Evolutionary conservation across 441 rosid genomes (phyloP).

Genomic region (Populus trichocarpa): DNA sequence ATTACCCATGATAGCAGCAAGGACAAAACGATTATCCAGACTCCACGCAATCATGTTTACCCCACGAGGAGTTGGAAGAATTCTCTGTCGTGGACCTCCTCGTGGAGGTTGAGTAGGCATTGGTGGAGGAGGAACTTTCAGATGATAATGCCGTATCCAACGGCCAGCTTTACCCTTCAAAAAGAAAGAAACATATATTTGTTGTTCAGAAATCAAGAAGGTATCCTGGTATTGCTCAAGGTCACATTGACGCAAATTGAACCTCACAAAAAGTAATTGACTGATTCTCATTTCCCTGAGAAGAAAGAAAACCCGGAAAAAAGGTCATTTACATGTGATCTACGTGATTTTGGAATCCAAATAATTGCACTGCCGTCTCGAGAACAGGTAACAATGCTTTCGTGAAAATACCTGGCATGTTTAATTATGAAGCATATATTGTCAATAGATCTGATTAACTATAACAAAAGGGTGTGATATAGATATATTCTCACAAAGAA

Average conservation of each 20-base stretch:
- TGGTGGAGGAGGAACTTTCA: slow-evolving; percentile 99
- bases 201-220: neutral
- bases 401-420: slow-evolving; percentile 79
- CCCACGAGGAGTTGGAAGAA: slow-evolving; percentile 98
- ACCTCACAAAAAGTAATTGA: slow-evolving; percentile 10
- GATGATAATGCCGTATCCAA: slow-evolving; percentile 86
- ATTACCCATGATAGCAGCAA: slow-evolving; percentile 99
- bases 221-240: neutral
- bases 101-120: slow-evolving; percentile 95
- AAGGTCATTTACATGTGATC: slow-evolving; percentile 66
- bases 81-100: slow-evolving; percentile 99
- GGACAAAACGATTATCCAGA: slow-evolving; percentile 98
- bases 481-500: slow-evolving; percentile 5
- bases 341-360: slow-evolving; percentile 93
- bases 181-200: slow-evolving; percentile 16
- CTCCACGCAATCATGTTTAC: slow-evolving; percentile 99
- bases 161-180: slow-evolving; percentile 87
- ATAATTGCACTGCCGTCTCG: slow-evolving; percentile 99
- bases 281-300: neutral
- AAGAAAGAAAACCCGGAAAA: slow-evolving; percentile 3
- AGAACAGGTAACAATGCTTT: slow-evolving; percentile 98
- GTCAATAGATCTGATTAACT: slow-evolving; percentile 1
- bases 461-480: slow-evolving; percentile 5
- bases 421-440: slow-evolving; percentile 3
- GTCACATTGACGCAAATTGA: neutral